Base-by-base conservation (phyloP, 768 basidiomycete genomes). In the Boletus vinaceobasis region DNA sequence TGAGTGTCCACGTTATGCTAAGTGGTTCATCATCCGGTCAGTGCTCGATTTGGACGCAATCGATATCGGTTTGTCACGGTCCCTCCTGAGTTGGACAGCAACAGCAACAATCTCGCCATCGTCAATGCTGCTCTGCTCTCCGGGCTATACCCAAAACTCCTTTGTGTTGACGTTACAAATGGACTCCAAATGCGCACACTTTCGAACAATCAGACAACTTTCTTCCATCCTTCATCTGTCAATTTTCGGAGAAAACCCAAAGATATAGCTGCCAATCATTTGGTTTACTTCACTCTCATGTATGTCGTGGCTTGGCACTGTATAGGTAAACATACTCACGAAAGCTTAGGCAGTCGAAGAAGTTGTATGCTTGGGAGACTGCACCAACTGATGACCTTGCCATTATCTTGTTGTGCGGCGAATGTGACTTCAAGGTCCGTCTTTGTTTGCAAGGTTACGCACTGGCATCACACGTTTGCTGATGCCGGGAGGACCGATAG, bases 361-460 rank as follows among this genome's bases (percentile, higher is more conserved):
- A 85, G 68, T 72, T 95, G 27, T 96, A 92, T 71, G 90, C 82
- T 17, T 97, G 93, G 93, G 96, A 98, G 71, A 93, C 88, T 0
- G 86, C 91, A 7, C 90, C 93, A 6, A 82, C 90, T 8, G 90
- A 97, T 58, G 91, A 96, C 60, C 70, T 90, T 27, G 83, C 91
- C 5, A 69, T 98, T 48, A 65, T 92, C 27, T 75, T 98, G 17
- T 73, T 98, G 1, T 98, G 94, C 55, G 96, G 96, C 9, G 96
- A 98, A 57, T 76, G 80, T 23, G 96, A 98, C 53, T 87, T 90
- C 75, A 94, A 88, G 82, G 93, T 85, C 68, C 51, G 76, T 58
- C 17, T 13, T 31, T 50, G 1, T 53, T 29, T 45, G 15, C 40
- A 21, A 43, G 31, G 45, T 55, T 11, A 19, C 27, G 13, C 31